Evolutionary conservation across 768 basidiomycete species (phyloP).

Genomic region (Suillus ampliporus): DNA sequence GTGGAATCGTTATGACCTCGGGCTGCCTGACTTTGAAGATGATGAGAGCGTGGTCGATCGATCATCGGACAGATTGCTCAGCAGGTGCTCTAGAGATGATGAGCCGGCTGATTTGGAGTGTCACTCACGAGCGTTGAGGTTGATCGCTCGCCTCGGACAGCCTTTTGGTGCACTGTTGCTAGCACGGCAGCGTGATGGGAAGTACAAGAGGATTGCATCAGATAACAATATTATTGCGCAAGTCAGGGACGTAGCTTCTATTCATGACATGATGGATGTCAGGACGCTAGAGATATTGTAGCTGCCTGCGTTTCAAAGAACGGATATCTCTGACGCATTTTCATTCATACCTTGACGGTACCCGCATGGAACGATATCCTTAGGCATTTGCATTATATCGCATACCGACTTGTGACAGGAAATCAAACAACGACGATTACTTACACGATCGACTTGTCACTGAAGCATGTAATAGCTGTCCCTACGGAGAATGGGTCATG

Average conservation of each 20-base stretch:
- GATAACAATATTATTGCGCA: neutral
- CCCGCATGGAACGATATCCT: neutral
- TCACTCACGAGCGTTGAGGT: neutral
- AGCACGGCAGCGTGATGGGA: neutral
- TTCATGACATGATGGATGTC: neutral
- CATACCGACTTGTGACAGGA: neutral
- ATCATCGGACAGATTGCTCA: neutral
- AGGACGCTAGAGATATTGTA: neutral
- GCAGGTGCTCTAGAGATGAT: neutral
- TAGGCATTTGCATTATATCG: neutral
- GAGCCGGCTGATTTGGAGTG: neutral
- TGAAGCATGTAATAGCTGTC: neutral
- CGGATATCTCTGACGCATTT: neutral
- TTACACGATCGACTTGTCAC: neutral
- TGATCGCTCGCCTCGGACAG: neutral
- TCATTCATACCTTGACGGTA: neutral
- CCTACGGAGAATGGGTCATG: no score
- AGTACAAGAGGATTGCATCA: neutral
- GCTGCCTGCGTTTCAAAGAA: neutral
- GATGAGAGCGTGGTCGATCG: neutral
- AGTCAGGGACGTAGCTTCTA: neutral
- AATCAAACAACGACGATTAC: neutral
- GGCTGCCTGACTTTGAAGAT: neutral
- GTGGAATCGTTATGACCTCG: neutral
- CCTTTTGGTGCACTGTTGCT: neutral